These are phyloP conservation scores for Talaromyces rugulosus DNA, from an alignment of 2,329 filamentous ascomycete species.

Conservation along the genomic window DNA sequence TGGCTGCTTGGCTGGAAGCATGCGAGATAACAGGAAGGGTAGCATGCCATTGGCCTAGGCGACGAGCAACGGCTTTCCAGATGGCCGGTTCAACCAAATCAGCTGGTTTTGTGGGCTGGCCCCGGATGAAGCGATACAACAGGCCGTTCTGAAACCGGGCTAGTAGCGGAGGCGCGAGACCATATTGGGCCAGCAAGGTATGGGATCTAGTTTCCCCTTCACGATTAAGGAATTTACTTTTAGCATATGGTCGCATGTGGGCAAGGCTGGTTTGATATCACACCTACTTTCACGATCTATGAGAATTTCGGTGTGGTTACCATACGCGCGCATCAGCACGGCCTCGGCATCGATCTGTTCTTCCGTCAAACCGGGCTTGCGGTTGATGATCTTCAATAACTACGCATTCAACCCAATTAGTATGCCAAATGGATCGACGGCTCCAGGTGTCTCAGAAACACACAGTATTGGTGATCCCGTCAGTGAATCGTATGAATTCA, in stretches of 20 bases:
- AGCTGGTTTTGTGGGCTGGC: conserved; percentile 71
- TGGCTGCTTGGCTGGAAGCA: not conserved
- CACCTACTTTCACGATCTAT: conserved; percentile 83
- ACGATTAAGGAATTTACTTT: conserved; percentile 22
- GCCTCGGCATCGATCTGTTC: conserved; percentile 79
- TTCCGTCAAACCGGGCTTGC: conserved; percentile 61
- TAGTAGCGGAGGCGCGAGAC: conserved; percentile 79
- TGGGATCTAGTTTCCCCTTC: conserved; percentile 65
- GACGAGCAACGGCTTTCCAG: conserved; percentile 76
- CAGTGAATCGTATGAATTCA: conserved; percentile 86
- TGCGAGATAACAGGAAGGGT: conserved; percentile 51
- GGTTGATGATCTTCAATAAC: conserved; percentile 50
- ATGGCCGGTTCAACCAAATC: conserved; percentile 73
- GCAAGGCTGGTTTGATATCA: conserved; percentile 17
- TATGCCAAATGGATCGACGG: conserved; percentile 12
- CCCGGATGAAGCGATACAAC: conserved; percentile 85
- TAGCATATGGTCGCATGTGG: conserved; percentile 32
- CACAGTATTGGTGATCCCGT: conserved; percentile 95
- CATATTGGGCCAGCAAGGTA: conserved; percentile 76
- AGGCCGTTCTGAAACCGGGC: conserved; percentile 95
- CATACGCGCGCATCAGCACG: conserved; percentile 86
- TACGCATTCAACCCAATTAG: conserved; percentile 21
- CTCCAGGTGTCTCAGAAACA: conserved; percentile 24
- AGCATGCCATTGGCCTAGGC: conserved; percentile 92
- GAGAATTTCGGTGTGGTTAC: conserved; percentile 86